phyloP scores from a whole-genome alignment of 257 asterid genomes.

The Marsdenia floribunda region DNA sequence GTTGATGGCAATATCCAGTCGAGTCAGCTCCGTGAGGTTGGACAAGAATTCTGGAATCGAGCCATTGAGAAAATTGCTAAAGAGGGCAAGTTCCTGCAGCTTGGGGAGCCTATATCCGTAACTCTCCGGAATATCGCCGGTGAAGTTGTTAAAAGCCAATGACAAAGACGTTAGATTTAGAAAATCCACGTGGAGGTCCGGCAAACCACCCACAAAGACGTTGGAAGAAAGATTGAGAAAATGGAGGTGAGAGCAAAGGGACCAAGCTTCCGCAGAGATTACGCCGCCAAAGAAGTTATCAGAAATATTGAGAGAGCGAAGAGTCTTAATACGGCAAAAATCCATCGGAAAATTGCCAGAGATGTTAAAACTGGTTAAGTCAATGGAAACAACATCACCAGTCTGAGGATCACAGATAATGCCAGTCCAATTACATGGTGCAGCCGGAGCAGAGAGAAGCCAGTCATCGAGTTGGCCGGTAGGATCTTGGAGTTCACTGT shows the following conservation, averaged over 20 bases:
- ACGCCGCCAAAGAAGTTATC: slow-evolving; percentile 43
- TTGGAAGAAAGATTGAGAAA: slow-evolving; percentile 48
- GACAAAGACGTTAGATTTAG: slow-evolving; percentile 44
- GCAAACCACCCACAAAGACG: slow-evolving; percentile 52
- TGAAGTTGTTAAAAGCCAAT: slow-evolving; percentile 49
- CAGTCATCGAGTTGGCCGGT: slow-evolving; percentile 42
- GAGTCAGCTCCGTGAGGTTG: slow-evolving; percentile 54
- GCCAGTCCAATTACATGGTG: slow-evolving; percentile 77
- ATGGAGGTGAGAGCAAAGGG: slow-evolving; percentile 52
- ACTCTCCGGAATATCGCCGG: slow-evolving; percentile 64
- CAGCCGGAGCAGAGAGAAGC: slow-evolving; percentile 30
- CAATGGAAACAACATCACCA: slow-evolving; percentile 44
- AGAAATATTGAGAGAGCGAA: slow-evolving; percentile 43
- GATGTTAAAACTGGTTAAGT: slow-evolving; percentile 32
- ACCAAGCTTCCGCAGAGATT: slow-evolving; percentile 31
- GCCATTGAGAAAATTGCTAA: slow-evolving; percentile 53
- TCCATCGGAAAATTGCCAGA: slow-evolving; percentile 61
- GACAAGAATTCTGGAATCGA: slow-evolving; percentile 59
- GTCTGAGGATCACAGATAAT: slow-evolving; percentile 39
- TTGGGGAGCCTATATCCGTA: slow-evolving; percentile 41
- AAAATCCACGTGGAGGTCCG: slow-evolving; percentile 39
- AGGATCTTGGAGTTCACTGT: slow-evolving; percentile 46
- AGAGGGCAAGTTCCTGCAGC: slow-evolving; percentile 43
- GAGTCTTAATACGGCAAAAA: slow-evolving; percentile 60
- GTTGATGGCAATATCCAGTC: slow-evolving; percentile 41